Evolutionary conservation across 352 stramenopile species (phyloP).

Genomic region (Halophytophthora batemanensis): DNA sequence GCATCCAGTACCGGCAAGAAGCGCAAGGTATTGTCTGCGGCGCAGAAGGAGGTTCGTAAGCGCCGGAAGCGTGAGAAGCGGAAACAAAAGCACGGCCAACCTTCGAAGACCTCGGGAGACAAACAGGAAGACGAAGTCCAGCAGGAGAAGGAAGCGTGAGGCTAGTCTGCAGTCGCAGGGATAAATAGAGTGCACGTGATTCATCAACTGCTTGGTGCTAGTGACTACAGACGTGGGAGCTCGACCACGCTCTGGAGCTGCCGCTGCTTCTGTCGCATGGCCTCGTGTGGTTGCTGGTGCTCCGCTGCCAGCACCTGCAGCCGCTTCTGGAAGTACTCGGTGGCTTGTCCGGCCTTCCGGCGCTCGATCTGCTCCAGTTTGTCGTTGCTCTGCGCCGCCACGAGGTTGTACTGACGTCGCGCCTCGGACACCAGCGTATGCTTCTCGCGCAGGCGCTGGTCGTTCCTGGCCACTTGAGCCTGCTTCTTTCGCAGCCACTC

Average conservation of each 20-base stretch:
- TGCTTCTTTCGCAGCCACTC: constrained; percentile 48
- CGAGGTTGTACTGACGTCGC: constrained; percentile 41
- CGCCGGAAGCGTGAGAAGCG: constrained; percentile 71
- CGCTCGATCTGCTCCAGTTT: constrained; percentile 53
- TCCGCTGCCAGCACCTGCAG: constrained; percentile 14
- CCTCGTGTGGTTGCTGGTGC: constrained; percentile 14
- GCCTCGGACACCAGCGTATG: constrained; percentile 29
- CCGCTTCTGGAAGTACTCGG: constrained; percentile 46
- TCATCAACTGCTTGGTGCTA: not conserved
- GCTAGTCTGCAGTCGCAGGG: not conserved
- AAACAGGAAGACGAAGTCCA: constrained; percentile 5
- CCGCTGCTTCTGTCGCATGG: constrained; percentile 18
- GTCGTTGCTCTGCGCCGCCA: constrained; percentile 42
- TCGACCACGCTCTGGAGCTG: constrained; percentile 18
- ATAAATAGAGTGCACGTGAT: not conserved
- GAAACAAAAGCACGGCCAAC: constrained; percentile 28
- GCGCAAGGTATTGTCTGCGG: constrained; percentile 56
- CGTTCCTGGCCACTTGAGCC: constrained; percentile 24
- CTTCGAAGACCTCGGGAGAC: constrained; percentile 1
- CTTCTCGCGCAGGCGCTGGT: constrained; percentile 24
- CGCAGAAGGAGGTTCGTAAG: constrained; percentile 74
- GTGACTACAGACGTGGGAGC: constrained; percentile 11
- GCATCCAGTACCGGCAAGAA: constrained; percentile 32
- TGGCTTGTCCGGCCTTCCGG: constrained; percentile 37
- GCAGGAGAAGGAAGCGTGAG: constrained; percentile 7